Evolutionary conservation across 495 filamentous ascomycete species (phyloP).

Genomic region (Thermothielavioides terrestris): DNA sequence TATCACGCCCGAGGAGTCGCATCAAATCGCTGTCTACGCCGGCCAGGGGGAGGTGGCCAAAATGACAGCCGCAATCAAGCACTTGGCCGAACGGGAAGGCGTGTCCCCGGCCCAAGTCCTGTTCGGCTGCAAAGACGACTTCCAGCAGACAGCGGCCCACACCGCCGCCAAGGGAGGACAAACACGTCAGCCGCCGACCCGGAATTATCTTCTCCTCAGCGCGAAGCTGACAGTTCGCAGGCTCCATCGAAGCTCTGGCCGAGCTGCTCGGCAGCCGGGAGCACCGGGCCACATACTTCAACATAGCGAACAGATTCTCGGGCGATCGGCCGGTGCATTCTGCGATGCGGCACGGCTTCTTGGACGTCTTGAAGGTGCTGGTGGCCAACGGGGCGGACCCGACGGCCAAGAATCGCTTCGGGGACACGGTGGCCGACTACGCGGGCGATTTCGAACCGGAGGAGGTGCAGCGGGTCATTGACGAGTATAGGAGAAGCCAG

Average conservation of each 20-base stretch:
- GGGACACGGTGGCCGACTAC: conserved; percentile 22
- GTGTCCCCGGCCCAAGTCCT: conserved; percentile 15
- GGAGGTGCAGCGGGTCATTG: conserved; percentile 18
- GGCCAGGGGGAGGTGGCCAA: conserved; percentile 19
- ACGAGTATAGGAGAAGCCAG: conserved; percentile 9
- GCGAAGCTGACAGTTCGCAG: neutral
- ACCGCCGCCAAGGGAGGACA: conserved; percentile 24
- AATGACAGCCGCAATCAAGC: conserved; percentile 9
- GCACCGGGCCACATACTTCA: conserved; percentile 17
- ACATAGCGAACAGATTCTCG: conserved; percentile 25
- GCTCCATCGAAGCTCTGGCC: conserved; percentile 20
- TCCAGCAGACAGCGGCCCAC: conserved; percentile 25
- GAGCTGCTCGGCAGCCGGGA: conserved; percentile 12
- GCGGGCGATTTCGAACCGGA: conserved; percentile 19
- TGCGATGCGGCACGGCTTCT: conserved; percentile 23
- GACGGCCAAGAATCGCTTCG: conserved; percentile 24
- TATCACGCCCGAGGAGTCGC: conserved; percentile 17
- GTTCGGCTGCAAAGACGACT: conserved; percentile 24
- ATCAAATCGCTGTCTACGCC: conserved; percentile 19
- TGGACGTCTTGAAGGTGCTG: conserved; percentile 16
- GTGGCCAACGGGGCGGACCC: conserved; percentile 24
- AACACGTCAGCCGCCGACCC: conserved; percentile 1
- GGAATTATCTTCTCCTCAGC: neutral
- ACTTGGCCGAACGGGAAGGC: conserved; percentile 17
- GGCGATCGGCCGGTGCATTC: conserved; percentile 24